Base-by-base conservation (phyloP, 805 yeast species). In the Spathaspora gorwiae region DNA sequence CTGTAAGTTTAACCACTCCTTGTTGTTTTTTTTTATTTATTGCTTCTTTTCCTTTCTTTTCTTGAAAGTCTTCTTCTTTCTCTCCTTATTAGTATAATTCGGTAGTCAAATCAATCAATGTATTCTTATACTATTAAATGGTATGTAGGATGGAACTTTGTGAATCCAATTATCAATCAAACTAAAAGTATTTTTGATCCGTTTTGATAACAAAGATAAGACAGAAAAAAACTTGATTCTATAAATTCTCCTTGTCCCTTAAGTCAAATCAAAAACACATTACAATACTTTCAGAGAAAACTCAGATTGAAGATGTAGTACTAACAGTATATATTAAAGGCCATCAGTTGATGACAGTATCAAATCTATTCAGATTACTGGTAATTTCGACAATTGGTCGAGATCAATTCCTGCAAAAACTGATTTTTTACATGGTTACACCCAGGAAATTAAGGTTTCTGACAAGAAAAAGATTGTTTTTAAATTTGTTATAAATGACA, bases 331-430 rank as follows among this genome's bases (percentile, higher is more conserved):
- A n/a, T 26, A 12, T 40, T 6, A 26, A 26, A 53, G 57, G 55
- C 50, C 48, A 30, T 32, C 47, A 8, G 40, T 39, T 29, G 49
- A 47, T 40, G 37, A 40, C 24, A 37, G 39, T 26, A 52, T 48
- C 27, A 37, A 48, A 6, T 53, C 64, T 7, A 63, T 70, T 26
- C 62, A 61, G 27, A 64, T 70, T 19, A 70, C 75, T 1, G 76
- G 76, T 6, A 61, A 54, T 50, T 71, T 71, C 51, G 74, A 70
- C 49, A 52, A 63, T 45, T 71, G 76, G 76, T 46, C 63, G 10
- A 54, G 56, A 44, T 45, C 56, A 13, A 55, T 54, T n/a, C 54
- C 59, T 5, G 26, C 34, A 31, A 40, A 44, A 39, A 36, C 40
- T 10, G 34, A 27, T 24, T 39, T 39, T 6, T 12, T 12, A n/a